phyloP scores from a whole-genome alignment of 176 grass and related monocot species.

The Ananas comosus region DNA sequence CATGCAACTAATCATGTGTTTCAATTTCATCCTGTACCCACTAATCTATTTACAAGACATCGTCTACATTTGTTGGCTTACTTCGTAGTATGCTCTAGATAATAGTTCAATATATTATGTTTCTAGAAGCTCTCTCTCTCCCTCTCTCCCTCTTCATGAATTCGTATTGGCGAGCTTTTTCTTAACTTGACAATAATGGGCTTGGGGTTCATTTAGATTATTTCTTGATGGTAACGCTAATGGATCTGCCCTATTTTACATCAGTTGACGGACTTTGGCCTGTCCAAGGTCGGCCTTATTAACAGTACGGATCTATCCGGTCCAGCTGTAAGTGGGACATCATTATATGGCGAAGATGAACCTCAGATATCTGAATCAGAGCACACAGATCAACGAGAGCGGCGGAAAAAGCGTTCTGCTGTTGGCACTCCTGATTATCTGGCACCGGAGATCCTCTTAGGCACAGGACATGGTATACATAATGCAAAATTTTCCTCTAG shows the following conservation, averaged over 20 bases:
- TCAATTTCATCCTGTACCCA: too few species aligned
- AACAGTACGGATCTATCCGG: conserved; percentile 97
- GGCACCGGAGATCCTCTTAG: conserved; percentile 97
- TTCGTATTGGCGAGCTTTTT: background rate
- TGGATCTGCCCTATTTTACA: conserved; percentile 31
- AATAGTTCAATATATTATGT: too few species aligned
- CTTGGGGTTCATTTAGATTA: background rate
- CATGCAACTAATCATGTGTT: too few species aligned
- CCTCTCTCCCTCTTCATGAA: background rate
- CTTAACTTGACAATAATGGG: background rate
- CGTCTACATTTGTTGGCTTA: too few species aligned
- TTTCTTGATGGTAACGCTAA: conserved; percentile 17
- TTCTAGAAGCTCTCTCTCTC: too few species aligned
- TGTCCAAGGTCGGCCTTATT: conserved; percentile 98
- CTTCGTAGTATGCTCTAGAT: too few species aligned
- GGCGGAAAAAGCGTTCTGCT: conserved; percentile 84
- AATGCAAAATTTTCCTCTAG: background rate
- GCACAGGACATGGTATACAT: conserved; percentile 84
- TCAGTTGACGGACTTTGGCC: conserved; percentile 99
- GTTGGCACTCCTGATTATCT: conserved; percentile 99
- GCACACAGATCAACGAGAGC: conserved; percentile 61
- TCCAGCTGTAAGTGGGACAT: conserved; percentile 75
- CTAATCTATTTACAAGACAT: too few species aligned
- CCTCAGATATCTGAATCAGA: conserved; percentile 66
- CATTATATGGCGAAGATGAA: conserved; percentile 90